Base-by-base conservation (phyloP, 352 stramenopile genomes). In the Globisporangium megalacanthum region DNA sequence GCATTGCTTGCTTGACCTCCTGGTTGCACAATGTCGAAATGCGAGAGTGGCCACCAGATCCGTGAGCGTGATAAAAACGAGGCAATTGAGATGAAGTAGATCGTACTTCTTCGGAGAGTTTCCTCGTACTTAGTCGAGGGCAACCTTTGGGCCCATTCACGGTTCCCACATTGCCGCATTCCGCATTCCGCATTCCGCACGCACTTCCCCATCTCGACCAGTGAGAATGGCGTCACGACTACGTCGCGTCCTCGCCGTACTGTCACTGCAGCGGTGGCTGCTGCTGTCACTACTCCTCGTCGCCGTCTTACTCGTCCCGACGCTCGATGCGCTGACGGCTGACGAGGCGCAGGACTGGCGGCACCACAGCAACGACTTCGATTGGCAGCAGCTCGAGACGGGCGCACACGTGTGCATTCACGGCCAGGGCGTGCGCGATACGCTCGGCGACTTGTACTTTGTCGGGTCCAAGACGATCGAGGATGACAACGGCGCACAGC, bases 401-500 rank as follows among this genome's bases (percentile, higher is more conserved):
- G 56, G 63, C 31, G 68, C 57, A 5, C 60, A 69, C 44, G 66
- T 88, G n/a, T 58, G 52, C 3, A 75, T 89, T 29, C 41, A 62
- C 0, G 76, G 73, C 10, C 56, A 56, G 20, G 77, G 79, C 19
- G 65, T 64, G 5, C 49, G 66, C 10, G 77, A 89, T 47, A 29
- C 6, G 0, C 60, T 45, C 7, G 77, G 77, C 3, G 79, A 79
- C 11, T 47, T 87, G n/a, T 89, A 87, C 61, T 85, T 88, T 39
- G 73, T 68, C 11, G 79, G 79, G 39, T 73, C 65, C 22, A 85
- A 82, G 54, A 79, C 56, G 1, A 70, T 75, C 36, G 22, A 41
- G 20, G 54, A 59, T 10, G 31, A 48, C 6, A 25, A 50, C 6
- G 56, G 65, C 13, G 56, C 67, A 52, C 61, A 77, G 49, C 74